Evolutionary conservation across 306 rosid genomes (phyloP).

Genomic region (Carpinus fangiana): DNA sequence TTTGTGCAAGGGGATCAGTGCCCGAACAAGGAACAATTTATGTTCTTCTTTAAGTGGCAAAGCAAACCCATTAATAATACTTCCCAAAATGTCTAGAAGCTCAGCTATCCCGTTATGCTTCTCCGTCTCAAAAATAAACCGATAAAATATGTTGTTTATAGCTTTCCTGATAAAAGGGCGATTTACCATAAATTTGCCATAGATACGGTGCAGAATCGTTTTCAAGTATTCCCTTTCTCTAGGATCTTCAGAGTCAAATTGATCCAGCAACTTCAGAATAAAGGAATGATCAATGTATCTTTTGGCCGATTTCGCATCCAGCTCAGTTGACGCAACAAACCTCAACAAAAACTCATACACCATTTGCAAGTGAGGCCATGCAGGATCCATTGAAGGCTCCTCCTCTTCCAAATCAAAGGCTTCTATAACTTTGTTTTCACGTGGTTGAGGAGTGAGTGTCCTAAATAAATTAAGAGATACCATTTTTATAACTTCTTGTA

Average conservation of each 20-base stretch:
- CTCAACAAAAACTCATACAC: constrained; percentile 55
- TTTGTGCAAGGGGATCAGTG: constrained; percentile 69
- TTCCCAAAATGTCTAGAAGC: constrained; percentile 68
- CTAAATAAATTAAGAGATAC: constrained; percentile 57
- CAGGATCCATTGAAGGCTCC: constrained; percentile 57
- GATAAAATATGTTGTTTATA: constrained; percentile 58
- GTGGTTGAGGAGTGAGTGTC: constrained; percentile 50
- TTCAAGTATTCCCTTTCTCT: constrained; percentile 68
- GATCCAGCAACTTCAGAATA: constrained; percentile 64
- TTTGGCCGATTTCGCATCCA: constrained; percentile 62
- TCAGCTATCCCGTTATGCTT: constrained; percentile 67
- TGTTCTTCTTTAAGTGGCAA: constrained; percentile 72
- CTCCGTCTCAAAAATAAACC: constrained; percentile 60
- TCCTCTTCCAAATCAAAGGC: constrained; percentile 61
- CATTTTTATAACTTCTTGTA: constrained; percentile 57
- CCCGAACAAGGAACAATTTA: constrained; percentile 57
- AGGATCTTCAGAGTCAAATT: constrained; percentile 61
- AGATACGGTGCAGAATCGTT: constrained; percentile 60
- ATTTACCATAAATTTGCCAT: constrained; percentile 65
- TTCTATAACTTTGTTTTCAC: constrained; percentile 50
- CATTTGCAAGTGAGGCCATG: constrained; percentile 72
- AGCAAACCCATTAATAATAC: constrained; percentile 66
- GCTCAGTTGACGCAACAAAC: constrained; percentile 61
- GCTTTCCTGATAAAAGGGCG: constrained; percentile 73
- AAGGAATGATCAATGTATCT: constrained; percentile 66